A percentile compares a stretch with the other conserved stretches of the same genome.
phyloP scores from a whole-genome alignment of 768 basidiomycete species.

The Russula earlei region DNA sequence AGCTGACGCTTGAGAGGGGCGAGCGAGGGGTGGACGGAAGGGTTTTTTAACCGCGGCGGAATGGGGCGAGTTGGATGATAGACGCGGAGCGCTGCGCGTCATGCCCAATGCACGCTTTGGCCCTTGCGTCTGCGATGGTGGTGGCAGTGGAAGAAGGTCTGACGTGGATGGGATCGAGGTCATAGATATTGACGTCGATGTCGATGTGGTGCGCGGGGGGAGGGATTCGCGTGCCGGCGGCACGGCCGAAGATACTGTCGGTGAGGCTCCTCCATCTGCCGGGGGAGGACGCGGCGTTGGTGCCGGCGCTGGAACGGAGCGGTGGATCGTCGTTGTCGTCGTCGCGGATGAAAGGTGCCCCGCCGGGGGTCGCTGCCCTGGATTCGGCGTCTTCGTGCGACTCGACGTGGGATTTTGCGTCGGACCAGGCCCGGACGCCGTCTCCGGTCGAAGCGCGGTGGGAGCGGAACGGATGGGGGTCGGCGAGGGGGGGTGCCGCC shows the following conservation, averaged over 20 bases:
- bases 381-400: no score
- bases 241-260: no score
- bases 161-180: background rate
- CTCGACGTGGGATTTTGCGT: background rate
- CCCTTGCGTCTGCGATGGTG: background rate
- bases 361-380: background rate
- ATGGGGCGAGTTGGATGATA: background rate
- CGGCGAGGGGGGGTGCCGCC: background rate
- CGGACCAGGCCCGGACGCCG: background rate
- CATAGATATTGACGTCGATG: background rate
- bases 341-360: background rate
- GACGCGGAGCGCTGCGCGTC: background rate
- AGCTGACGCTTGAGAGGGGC: no score
- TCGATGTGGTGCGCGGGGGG: background rate
- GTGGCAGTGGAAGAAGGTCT: background rate
- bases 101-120: slow-evolving; percentile 5
- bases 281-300: background rate
- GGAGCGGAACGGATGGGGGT: background rate
- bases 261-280: no score
- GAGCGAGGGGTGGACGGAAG: slow-evolving; percentile 4
- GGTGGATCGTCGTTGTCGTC: background rate
- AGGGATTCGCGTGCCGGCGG: background rate
- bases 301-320: background rate
- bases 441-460: background rate
- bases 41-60: slow-evolving; percentile 3